phyloP scores from a whole-genome alignment of 768 basidiomycete species.

The Suillus bovinus region DNA sequence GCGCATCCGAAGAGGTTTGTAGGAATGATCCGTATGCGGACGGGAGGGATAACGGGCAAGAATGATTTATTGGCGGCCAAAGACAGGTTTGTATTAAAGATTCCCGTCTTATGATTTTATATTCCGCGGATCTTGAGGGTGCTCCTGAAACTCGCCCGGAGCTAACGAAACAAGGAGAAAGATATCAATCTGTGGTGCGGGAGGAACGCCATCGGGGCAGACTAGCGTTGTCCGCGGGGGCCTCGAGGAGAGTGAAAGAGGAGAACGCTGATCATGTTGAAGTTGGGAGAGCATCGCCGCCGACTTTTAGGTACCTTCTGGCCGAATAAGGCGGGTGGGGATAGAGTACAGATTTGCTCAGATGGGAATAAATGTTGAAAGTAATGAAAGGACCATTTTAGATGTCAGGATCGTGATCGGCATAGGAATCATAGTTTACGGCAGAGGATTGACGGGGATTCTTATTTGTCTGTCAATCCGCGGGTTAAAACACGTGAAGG shows the following conservation, averaged over 20 bases:
- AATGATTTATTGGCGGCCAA: too few species aligned
- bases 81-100: background rate
- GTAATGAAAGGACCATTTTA: background rate
- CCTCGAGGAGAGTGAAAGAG: background rate
- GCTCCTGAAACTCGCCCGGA: slow-evolving; percentile 1
- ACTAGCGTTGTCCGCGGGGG: background rate
- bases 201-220: background rate
- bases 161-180: background rate
- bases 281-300: background rate
- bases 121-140: background rate
- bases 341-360: slow-evolving; percentile 5
- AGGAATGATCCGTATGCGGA: background rate
- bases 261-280: background rate
- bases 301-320: slow-evolving; percentile 6
- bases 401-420: slow-evolving; percentile 1
- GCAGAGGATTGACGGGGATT: too few species aligned
- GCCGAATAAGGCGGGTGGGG: slow-evolving; percentile 7
- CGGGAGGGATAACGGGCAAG: too few species aligned
- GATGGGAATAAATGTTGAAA: background rate
- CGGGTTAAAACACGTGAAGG: too few species aligned
- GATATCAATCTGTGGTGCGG: background rate
- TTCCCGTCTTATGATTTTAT: background rate
- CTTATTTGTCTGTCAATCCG: too few species aligned
- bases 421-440: background rate
- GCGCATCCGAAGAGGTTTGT: background rate